Percentiles rank a stretch among this genome's conserved stretches.
phyloP scores from a whole-genome alignment of 2,329 filamentous ascomycete species.

The Fusarium bulbicola region DNA sequence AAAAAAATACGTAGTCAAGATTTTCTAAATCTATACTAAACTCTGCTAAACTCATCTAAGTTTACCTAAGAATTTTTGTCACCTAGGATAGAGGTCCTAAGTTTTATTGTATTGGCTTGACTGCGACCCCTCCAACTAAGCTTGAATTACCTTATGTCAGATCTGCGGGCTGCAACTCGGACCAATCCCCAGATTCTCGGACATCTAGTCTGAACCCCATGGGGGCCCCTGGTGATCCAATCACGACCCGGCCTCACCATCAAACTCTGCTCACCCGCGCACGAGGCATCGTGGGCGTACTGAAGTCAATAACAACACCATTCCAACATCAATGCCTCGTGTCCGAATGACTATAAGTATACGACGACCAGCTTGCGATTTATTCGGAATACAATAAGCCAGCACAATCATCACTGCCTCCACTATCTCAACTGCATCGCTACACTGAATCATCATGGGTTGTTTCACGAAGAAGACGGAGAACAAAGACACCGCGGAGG shows the following conservation, averaged over 20 bases:
- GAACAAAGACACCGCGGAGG: background rate
- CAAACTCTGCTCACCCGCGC: too few relatives aligned
- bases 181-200: background rate
- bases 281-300: too few relatives aligned
- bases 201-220: background rate
- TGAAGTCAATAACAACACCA: background rate
- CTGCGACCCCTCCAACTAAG: background rate
- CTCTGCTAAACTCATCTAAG: too few relatives aligned
- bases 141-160: background rate
- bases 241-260: too few relatives aligned
- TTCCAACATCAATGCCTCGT: background rate
- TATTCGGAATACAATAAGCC: background rate
- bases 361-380: accelerated
- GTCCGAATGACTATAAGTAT: background rate
- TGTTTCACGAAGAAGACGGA: background rate
- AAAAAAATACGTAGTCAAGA: too few relatives aligned
- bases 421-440: background rate
- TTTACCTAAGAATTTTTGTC: too few relatives aligned
- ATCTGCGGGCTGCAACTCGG: background rate
- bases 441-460: background rate
- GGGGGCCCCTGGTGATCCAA: background rate
- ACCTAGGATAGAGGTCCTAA: too few relatives aligned
- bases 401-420: background rate
- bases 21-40: too few relatives aligned
- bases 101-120: too few relatives aligned